Evolutionary conservation across 768 basidiomycete genomes (phyloP).

Genomic region (Myochromella boudieri): DNA sequence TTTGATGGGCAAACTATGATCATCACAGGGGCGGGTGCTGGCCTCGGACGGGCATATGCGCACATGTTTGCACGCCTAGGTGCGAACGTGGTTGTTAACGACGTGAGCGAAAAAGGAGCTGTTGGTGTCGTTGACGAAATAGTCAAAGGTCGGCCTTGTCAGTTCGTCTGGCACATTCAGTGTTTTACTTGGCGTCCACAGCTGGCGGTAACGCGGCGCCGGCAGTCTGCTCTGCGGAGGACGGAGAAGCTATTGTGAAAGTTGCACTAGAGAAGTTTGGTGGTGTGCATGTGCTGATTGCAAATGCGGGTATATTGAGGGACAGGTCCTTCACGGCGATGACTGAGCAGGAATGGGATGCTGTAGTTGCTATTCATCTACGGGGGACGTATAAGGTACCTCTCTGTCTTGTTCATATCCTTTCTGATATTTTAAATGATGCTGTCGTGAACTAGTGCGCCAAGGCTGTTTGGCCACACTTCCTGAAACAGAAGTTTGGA

Average conservation of each 20-base stretch:
- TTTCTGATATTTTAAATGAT: neutral
- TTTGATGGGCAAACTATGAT: constrained; percentile 92
- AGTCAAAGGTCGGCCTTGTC: constrained; percentile 52
- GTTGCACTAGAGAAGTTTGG: constrained; percentile 86
- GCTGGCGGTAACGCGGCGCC: constrained; percentile 88
- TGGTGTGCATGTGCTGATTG: constrained; percentile 80
- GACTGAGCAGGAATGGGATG: constrained; percentile 93
- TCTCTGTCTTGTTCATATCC: neutral
- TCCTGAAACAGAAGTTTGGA: constrained; percentile 95
- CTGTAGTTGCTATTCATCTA: constrained; percentile 86
- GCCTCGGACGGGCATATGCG: constrained; percentile 90
- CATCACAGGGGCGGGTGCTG: constrained; percentile 93
- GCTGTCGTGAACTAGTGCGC: no score
- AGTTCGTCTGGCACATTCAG: no score
- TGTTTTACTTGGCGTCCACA: no score
- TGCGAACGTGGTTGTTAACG: constrained; percentile 97
- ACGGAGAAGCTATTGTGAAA: constrained; percentile 88
- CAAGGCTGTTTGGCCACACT: constrained; percentile 94
- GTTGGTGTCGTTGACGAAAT: constrained; percentile 86
- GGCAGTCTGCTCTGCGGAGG: constrained; percentile 85
- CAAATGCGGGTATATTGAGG: constrained; percentile 92
- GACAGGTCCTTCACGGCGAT: constrained; percentile 92
- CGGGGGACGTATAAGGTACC: constrained; percentile 85
- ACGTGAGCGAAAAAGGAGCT: constrained; percentile 86
- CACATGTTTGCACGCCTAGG: constrained; percentile 89